A percentile compares a stretch with the other conserved stretches of the same genome.
Evolutionary conservation across 495 filamentous ascomycete species (phyloP).

Genomic region (Pseudomonodictys pantanalensis): DNA sequence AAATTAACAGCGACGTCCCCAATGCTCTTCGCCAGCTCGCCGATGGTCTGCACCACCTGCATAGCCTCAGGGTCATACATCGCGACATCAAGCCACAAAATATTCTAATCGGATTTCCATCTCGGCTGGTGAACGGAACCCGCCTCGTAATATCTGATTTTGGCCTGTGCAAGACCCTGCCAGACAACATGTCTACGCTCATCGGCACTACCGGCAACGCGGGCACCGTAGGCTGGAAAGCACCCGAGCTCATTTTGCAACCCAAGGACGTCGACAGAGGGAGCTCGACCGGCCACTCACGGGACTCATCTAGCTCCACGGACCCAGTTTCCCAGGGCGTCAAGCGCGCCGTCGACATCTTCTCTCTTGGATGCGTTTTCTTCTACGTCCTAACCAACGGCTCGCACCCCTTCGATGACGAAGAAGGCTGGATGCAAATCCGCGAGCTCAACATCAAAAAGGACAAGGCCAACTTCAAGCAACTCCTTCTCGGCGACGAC

Average conservation of each 20-base stretch:
- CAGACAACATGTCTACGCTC: constrained; percentile 91
- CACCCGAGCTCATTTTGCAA: constrained; percentile 79
- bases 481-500: constrained; percentile 73
- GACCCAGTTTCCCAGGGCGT: constrained; percentile 55
- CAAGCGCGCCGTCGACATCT: constrained; percentile 93
- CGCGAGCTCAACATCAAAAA: constrained; percentile 95
- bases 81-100: constrained; percentile 97
- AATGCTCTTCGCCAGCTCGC: constrained; percentile 81
- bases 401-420: constrained; percentile 89
- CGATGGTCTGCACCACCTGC: constrained; percentile 80
- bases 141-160: constrained; percentile 95
- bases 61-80: constrained; percentile 91
- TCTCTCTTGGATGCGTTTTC: constrained; percentile 92
- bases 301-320: constrained; percentile 35
- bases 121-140: constrained; percentile 50
- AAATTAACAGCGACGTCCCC: constrained; percentile 53
- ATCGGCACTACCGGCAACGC: constrained; percentile 90
- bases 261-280: constrained; percentile 60
- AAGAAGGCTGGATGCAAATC: constrained; percentile 74
- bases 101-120: constrained; percentile 70
- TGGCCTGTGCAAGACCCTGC: constrained; percentile 96
- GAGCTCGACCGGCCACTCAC: constrained; percentile 37
- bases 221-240: constrained; percentile 93
- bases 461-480: constrained; percentile 69
- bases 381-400: constrained; percentile 93